Base-by-base conservation (phyloP, 2,329 filamentous ascomycete species). In the Leptographium radiaticola region DNA sequence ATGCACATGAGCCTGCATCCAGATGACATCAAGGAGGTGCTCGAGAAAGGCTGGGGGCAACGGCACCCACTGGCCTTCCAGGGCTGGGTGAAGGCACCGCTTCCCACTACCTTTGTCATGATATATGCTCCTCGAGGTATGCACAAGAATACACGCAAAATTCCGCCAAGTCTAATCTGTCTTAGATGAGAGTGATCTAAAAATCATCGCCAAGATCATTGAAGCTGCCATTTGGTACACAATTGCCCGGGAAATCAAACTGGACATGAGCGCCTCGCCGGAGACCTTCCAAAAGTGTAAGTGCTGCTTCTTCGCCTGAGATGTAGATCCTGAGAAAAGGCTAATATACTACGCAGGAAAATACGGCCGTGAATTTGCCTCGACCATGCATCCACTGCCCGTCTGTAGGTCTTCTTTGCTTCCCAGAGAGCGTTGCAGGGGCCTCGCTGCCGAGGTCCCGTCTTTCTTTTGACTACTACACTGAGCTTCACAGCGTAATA, bases 1-100 rank as follows among this genome's bases (percentile, higher is more conserved):
- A 73, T 93, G 75, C 89, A 94, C 67, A 73, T 93, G 69, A 87
- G 81, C 49, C 74, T 95, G 52, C 87, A 93, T 63, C 87, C 87
- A 0, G 78, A 84, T 44, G 89, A 94, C 64, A 86, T 86, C 51
- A 79, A 75, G 61, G 72, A 84, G 51, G 76, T 93, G 18, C 69
- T 95, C 30, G 76, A 83, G 59, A 81, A 80, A 57, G 86, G 87
- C 2, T 94, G 89, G 88, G 89, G 85, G 1, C 82, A 94, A 69
- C 70, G 79, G 36, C 81, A 83, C 59, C 81, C 79, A 1, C 68
- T 89, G 53, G 83, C 86, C 9, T 78, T 80, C 62, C 83, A 80
- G 53, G 79, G 80, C 45, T 82, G 79, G 72, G 76, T 83, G 58
- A 73, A 74, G 57, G 76, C 80, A 63, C 86, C 86, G 51, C 81